These are phyloP conservation scores for Prosopis cineraria DNA, from an alignment of 306 rosid species.

Conservation along the genomic window DNA sequence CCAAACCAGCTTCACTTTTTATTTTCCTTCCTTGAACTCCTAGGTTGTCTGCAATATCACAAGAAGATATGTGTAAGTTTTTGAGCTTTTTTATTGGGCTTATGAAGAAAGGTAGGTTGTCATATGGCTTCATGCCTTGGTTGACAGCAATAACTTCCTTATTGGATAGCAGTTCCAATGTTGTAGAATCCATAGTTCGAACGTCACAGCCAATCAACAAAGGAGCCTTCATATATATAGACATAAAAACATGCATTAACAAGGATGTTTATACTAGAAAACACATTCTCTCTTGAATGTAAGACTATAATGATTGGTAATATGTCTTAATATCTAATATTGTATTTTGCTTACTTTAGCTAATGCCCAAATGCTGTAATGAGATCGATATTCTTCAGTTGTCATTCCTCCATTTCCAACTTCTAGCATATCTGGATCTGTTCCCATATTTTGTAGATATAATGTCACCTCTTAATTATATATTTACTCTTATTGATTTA, in stretches of 20 bases:
- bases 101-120: not conserved
- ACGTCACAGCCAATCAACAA: slow-evolving; percentile 76
- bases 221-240: slow-evolving; percentile 46
- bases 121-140: slow-evolving; percentile 51
- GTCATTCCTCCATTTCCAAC: slow-evolving; percentile 88
- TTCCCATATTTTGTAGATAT: not conserved
- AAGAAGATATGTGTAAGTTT: not conserved
- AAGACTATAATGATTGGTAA: no score
- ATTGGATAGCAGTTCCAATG: slow-evolving; percentile 56
- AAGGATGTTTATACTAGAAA: not conserved
- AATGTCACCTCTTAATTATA: not conserved
- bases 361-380: slow-evolving; percentile 81
- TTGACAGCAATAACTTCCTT: slow-evolving; percentile 71
- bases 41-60: slow-evolving; percentile 50
- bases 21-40: slow-evolving; percentile 79
- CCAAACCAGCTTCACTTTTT: slow-evolving; percentile 47
- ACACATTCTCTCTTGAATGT: no score
- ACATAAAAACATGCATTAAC: not conserved
- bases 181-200: slow-evolving; percentile 54
- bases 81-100: not conserved
- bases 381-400: slow-evolving; percentile 71
- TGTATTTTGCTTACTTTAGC: no score
- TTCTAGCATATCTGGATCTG: slow-evolving; percentile 93
- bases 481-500: no score
- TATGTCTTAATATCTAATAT: no score